Evolutionary conservation across 2,329 filamentous ascomycete species (phyloP), one percentile per base, ranked within the genome.

Genomic region (Gaeumannomyces tritici): DNA sequence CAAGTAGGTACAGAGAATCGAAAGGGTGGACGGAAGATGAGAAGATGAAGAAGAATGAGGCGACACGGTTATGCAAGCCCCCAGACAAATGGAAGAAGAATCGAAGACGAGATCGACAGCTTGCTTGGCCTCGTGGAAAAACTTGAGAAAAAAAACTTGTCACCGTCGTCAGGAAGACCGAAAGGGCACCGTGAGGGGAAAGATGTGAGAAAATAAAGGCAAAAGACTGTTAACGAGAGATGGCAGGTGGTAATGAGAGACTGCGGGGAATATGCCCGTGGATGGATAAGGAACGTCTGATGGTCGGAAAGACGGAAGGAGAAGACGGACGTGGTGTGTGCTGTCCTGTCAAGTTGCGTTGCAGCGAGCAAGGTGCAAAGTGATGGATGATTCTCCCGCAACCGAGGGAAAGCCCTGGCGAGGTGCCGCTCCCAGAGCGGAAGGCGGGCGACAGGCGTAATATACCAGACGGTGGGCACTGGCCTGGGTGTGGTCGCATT

Each of bases 1-100:
- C 42, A 59, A 42, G 29, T 42, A 59, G 57, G 7, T 42, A 59
- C 57, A 59, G 57, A 59, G 57, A 59, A 59, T 59, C 31, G 57
- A 59, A 59, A 26, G 6, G 29, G 29, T 28, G 57, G 11, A 13
- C 6, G 28, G 24, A 51, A 24, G 42, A 21, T 47, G 42, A 47
- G n/a, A 33, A 33, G 29, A n/a, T n/a, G 35, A 42, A 6, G 8
- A 8, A 9, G 13, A 24, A 42, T 18, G 13, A 42, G 42, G 42
- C 42, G 42, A 51, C 21, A 7, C n/a, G 26, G 28, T 21, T 28
- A 13, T 27, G 28, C 28, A 28, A 29, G 26, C 26, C 55, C 24
- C 31, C 31, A 35, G 31, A 29, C 31, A 59, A 26, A 58, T n/a
- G n/a, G n/a, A n/a, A n/a, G n/a, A n/a, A 59, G 57, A 59, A 59